Conservation (phyloP, 495 filamentous ascomycete genomes). For the Penicillium desertorum region DNA sequence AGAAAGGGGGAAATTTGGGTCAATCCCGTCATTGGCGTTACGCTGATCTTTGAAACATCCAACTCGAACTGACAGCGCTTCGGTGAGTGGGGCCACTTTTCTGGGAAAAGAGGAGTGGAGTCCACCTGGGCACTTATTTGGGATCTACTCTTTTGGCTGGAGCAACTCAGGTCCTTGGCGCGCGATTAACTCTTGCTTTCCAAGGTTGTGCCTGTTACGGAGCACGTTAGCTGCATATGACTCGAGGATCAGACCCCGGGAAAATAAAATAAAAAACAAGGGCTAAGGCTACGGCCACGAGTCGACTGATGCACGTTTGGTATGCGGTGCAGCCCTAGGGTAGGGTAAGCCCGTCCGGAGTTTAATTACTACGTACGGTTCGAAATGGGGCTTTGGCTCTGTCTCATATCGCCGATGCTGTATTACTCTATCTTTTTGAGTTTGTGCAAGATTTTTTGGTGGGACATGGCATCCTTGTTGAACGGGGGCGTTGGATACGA, state of each 20-base stretch:
- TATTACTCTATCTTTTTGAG: neutral
- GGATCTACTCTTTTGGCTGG: slow-evolving; percentile 7
- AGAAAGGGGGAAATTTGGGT: slow-evolving; percentile 19
- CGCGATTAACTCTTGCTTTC: slow-evolving; percentile 14
- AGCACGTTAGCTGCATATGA: neutral
- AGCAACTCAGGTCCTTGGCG: slow-evolving; percentile 17
- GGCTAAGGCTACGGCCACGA: neutral
- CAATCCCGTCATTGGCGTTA: slow-evolving; percentile 24
- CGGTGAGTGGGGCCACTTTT: slow-evolving; percentile 5
- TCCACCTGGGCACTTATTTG: neutral
- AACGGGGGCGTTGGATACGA: neutral
- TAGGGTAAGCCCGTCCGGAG: neutral
- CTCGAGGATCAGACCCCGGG: slow-evolving; percentile 4
- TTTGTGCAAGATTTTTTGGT: neutral
- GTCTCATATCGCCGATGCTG: slow-evolving; percentile 3
- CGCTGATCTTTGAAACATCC: slow-evolving; percentile 20
- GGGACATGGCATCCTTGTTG: neutral
- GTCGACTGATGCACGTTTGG: slow-evolving; percentile 1
- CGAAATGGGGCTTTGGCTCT: slow-evolving; percentile 5
- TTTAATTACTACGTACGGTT: neutral
- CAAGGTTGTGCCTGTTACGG: neutral
- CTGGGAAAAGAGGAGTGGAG: slow-evolving; percentile 12
- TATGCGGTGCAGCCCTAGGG: slow-evolving; percentile 12
- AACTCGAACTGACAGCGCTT: slow-evolving; percentile 12
- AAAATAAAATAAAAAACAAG: neutral